Evolutionary conservation across 306 rosid species (phyloP).

Genomic region (Casuarina cunninghamiana): DNA sequence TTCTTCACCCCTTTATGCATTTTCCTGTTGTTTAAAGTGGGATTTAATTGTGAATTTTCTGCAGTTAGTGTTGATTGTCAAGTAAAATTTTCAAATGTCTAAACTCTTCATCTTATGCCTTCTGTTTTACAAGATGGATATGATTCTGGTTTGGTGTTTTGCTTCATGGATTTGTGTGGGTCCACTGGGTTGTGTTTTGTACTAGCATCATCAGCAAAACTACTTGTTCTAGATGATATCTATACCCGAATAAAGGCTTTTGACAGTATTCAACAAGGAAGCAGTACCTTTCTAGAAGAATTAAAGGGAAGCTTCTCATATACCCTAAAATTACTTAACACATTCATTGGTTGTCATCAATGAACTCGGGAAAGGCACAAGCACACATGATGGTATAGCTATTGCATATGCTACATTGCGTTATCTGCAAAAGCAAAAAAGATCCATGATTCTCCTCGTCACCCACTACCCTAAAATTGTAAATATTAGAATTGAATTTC

Average conservation of each 20-base stretch:
- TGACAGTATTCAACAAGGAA: constrained; percentile 87
- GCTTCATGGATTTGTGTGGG: constrained; percentile 38
- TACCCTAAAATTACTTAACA: constrained; percentile 62
- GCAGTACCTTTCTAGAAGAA: constrained; percentile 97
- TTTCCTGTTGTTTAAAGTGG: background rate
- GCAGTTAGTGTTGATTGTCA: constrained; percentile 7
- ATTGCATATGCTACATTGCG: constrained; percentile 85
- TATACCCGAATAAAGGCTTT: constrained; percentile 96
- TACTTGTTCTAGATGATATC: constrained; percentile 80
- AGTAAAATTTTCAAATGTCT: constrained; percentile 13
- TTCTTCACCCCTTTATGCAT: background rate
- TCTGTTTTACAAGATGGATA: constrained; percentile 17
- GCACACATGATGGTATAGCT: constrained; percentile 94
- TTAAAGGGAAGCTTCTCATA: constrained; percentile 73
- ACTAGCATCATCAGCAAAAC: constrained; percentile 81
- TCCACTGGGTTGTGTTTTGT: constrained; percentile 86
- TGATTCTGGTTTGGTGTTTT: constrained; percentile 17
- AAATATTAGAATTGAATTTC: constrained; percentile 59
- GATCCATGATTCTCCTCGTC: constrained; percentile 81
- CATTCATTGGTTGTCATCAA: constrained; percentile 78
- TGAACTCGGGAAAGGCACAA: constrained; percentile 98
- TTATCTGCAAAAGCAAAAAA: constrained; percentile 67
- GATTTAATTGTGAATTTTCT: background rate
- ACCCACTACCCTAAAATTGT: constrained; percentile 90
- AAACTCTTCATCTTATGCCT: constrained; percentile 21